Evolutionary conservation across 2,329 filamentous ascomycete genomes (phyloP).

Genomic region (Lasiodiplodia gonubiensis): DNA sequence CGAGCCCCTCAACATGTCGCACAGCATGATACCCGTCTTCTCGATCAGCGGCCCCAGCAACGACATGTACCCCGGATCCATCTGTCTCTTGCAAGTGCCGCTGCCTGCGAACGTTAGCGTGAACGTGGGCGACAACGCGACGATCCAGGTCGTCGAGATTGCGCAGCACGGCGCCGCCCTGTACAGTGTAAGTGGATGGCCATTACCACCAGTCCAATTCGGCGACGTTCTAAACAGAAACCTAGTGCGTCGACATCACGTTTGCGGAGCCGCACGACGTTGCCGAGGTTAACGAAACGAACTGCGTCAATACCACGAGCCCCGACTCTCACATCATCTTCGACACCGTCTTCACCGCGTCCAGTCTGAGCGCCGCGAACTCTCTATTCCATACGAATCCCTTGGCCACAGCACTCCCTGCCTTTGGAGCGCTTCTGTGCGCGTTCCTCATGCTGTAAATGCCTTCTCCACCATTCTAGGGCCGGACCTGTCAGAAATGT

Average conservation of each 20-base stretch:
- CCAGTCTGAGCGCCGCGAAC: slow-evolving; percentile 35
- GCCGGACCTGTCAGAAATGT: slow-evolving; percentile 9
- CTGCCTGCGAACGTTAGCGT: slow-evolving; percentile 74
- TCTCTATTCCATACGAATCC: slow-evolving; percentile 1
- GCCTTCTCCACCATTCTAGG: neutral
- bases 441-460: slow-evolving; percentile 25
- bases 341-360: slow-evolving; percentile 70
- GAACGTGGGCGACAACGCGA: slow-evolving; percentile 83
- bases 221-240: neutral
- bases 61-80: slow-evolving; percentile 81
- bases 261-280: slow-evolving; percentile 83
- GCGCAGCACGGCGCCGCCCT: slow-evolving; percentile 83
- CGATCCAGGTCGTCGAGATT: slow-evolving; percentile 84
- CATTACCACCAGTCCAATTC: neutral
- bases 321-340: slow-evolving; percentile 66
- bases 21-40: slow-evolving; percentile 79
- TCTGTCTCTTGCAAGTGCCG: slow-evolving; percentile 89
- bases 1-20: slow-evolving; percentile 85
- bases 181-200: slow-evolving; percentile 67
- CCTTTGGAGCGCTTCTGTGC: slow-evolving; percentile 9
- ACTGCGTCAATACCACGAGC: slow-evolving; percentile 83
- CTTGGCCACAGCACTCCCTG: slow-evolving; percentile 9
- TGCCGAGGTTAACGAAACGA: slow-evolving; percentile 73
- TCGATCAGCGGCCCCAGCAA: slow-evolving; percentile 82
- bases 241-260: slow-evolving; percentile 92